Percentiles rank a stretch among this genome's conserved stretches.
Conservation (phyloP, 2,329 filamentous ascomycete species). For the Diaporthe sp. region DNA sequence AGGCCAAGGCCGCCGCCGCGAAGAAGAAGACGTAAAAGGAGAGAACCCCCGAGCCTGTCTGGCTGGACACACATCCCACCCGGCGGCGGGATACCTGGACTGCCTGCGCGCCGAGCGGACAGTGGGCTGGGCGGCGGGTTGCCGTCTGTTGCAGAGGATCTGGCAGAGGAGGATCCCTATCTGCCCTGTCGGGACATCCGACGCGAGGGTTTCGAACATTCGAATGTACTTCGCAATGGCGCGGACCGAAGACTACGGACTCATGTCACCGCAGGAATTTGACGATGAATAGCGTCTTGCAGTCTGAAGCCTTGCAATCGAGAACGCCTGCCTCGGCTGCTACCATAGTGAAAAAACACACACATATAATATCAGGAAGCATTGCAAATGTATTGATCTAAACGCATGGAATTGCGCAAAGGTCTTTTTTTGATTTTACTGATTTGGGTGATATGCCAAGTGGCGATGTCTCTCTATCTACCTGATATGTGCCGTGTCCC, state of each 20-base stretch:
- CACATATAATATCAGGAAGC: constrained; percentile 14
- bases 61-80: not conserved
- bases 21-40: constrained; percentile 85
- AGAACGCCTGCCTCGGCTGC: not conserved
- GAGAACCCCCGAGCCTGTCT: constrained; percentile 13
- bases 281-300: not conserved
- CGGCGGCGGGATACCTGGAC: too few relatives aligned
- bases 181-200: not conserved
- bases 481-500: constrained; percentile 38
- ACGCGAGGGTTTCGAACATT: not conserved
- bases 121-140: not conserved
- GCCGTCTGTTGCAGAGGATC: not conserved
- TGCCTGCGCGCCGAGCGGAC: not conserved
- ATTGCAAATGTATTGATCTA: constrained; percentile 15
- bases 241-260: not conserved
- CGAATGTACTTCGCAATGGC: not conserved
- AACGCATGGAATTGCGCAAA: constrained; percentile 4
- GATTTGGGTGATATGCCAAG: constrained; percentile 37
- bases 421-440: constrained; percentile 32
- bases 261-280: not conserved
- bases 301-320: not conserved
- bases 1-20: constrained; percentile 81
- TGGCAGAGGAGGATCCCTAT: not conserved
- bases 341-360: constrained; percentile 1
- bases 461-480: constrained; percentile 40